Percentiles rank a stretch among this genome's conserved stretches.
Conservation (phyloP, 345 rosid genomes). For the Cardamine resedifolia region DNA sequence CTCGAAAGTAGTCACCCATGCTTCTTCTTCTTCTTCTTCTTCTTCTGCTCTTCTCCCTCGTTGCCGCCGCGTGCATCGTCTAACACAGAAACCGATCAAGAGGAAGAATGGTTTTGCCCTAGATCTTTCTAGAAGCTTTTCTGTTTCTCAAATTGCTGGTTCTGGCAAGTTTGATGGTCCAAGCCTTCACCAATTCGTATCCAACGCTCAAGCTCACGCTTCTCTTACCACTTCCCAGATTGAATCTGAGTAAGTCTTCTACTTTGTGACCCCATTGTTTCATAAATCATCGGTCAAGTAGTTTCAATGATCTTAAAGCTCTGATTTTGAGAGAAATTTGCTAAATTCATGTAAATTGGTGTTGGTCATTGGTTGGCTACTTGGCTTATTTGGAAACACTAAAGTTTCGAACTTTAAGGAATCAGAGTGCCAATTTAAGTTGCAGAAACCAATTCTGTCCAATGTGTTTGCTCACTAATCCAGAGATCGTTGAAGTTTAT, state of each 20-base stretch:
- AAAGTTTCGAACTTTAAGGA: slow-evolving; percentile 9
- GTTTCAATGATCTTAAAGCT: slow-evolving; percentile 1
- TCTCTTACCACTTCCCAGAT: slow-evolving; percentile 45
- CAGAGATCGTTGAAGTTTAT: too few relatives aligned
- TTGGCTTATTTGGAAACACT: background rate
- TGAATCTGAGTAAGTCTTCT: slow-evolving; percentile 54
- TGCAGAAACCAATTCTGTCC: background rate
- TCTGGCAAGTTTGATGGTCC: slow-evolving; percentile 46
- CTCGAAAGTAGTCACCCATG: slow-evolving; percentile 26
- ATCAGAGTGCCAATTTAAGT: slow-evolving; percentile 9
- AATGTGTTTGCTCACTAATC: background rate
- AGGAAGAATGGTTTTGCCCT: slow-evolving; percentile 36
- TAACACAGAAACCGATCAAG: slow-evolving; percentile 28
- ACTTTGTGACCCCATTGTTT: background rate
- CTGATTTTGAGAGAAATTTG: slow-evolving; percentile 1
- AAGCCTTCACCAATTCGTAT: slow-evolving; percentile 59
- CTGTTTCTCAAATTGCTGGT: slow-evolving; percentile 37
- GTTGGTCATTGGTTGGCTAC: background rate
- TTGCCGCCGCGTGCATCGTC: slow-evolving; percentile 21
- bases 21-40: slow-evolving; percentile 20
- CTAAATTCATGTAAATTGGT: background rate
- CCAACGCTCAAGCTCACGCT: slow-evolving; percentile 51
- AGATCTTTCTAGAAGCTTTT: slow-evolving; percentile 50
- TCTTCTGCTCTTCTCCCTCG: slow-evolving; percentile 24
- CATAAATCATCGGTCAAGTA: background rate